Evolutionary conservation across 257 asterid genomes (phyloP).

Genomic region (Ilex aquifolium): DNA sequence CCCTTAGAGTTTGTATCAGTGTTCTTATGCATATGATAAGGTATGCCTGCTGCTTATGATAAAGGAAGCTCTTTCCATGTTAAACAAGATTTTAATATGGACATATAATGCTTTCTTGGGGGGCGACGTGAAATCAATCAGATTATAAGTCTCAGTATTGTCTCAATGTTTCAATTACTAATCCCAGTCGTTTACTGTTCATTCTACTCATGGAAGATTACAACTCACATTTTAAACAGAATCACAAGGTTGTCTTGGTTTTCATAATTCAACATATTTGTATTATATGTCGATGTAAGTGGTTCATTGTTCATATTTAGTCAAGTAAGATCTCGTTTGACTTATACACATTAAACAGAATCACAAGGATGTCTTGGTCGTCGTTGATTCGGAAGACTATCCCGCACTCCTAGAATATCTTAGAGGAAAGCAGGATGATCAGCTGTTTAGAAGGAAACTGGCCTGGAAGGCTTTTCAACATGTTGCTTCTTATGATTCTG

Average conservation of each 20-base stretch:
- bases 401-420: constrained; percentile 68
- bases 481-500: constrained; percentile 96
- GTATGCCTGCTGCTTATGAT: too few relatives aligned
- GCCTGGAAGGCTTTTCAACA: constrained; percentile 99
- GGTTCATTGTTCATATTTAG: background rate
- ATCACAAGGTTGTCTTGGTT: background rate
- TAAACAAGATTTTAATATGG: too few relatives aligned
- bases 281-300: background rate
- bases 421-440: constrained; percentile 50
- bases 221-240: background rate
- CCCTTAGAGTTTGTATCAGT: too few relatives aligned
- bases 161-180: too few relatives aligned
- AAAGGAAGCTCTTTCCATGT: too few relatives aligned
- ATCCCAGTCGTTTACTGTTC: too few relatives aligned
- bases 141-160: too few relatives aligned
- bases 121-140: too few relatives aligned
- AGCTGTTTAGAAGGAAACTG: constrained; percentile 58
- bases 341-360: constrained; percentile 43
- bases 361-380: constrained; percentile 91
- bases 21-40: too few relatives aligned
- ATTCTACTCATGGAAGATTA: too few relatives aligned
- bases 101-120: too few relatives aligned
- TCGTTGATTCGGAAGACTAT: constrained; percentile 85
- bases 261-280: too few relatives aligned
- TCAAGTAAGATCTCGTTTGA: background rate